Percentiles rank a stretch among this genome's conserved stretches.
phyloP scores from a whole-genome alignment of 306 rosid genomes.

The Citrullus colocynthis region DNA sequence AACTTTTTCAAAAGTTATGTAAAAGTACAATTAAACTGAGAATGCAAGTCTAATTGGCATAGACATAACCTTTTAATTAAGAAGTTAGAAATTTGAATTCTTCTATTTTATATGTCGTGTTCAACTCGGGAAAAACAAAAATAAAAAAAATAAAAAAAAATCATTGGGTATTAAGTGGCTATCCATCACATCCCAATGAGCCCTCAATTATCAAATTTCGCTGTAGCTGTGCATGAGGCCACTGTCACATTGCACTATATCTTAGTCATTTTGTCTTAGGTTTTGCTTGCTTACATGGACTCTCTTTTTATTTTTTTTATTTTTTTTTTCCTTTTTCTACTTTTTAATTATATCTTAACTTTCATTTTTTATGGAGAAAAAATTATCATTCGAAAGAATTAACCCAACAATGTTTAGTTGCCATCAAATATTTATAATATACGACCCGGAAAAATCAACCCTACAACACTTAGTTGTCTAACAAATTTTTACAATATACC shows the following conservation, averaged over 20 bases:
- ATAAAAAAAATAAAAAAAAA: too few species aligned
- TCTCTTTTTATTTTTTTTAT: background rate
- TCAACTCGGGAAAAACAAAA: too few species aligned
- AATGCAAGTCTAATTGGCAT: too few species aligned
- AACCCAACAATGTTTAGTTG: too few species aligned
- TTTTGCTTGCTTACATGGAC: background rate
- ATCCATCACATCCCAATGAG: conserved; percentile 7
- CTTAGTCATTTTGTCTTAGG: background rate
- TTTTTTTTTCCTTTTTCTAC: background rate
- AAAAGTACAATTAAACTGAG: too few species aligned
- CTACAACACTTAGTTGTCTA: background rate
- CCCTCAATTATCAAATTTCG: background rate
- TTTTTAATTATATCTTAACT: background rate
- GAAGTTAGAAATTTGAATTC: too few species aligned
- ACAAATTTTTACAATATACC: background rate
- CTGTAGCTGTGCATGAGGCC: conserved; percentile 4
- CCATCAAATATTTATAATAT: background rate
- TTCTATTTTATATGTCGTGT: too few species aligned
- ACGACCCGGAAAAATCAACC: too few species aligned
- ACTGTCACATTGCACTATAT: conserved; percentile 5
- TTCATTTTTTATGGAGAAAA: background rate
- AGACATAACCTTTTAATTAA: too few species aligned
- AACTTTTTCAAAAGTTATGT: too few species aligned
- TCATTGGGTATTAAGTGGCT: background rate
- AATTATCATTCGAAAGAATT: too few species aligned